Evolutionary conservation across 805 yeast species (phyloP).

Genomic region (Lachancea mirantina): DNA sequence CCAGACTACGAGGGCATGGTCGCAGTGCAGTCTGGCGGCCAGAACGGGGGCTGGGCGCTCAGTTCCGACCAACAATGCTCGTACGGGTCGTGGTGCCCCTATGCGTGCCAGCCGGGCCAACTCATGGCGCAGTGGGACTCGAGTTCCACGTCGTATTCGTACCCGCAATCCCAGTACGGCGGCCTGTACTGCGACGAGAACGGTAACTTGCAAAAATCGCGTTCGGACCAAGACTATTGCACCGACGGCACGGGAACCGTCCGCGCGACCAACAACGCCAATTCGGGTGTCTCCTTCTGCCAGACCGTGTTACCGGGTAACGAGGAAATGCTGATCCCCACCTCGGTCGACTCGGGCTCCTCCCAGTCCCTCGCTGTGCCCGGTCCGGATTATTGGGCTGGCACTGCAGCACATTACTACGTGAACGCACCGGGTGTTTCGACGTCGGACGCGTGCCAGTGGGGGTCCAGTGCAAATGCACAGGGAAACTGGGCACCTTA

Average conservation of each 20-base stretch:
- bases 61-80: constrained; percentile 65
- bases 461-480: constrained; percentile 69
- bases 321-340: constrained; percentile 91
- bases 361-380: constrained; percentile 71
- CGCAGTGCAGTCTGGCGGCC: constrained; percentile 48
- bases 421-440: constrained; percentile 79
- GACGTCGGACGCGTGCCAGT: constrained; percentile 66
- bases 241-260: constrained; percentile 73
- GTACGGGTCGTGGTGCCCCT: constrained; percentile 80
- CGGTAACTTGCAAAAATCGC: constrained; percentile 61
- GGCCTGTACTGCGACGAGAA: constrained; percentile 70
- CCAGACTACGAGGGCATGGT: constrained; percentile 66
- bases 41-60: constrained; percentile 84
- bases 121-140: constrained; percentile 88
- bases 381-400: constrained; percentile 75
- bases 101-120: constrained; percentile 86
- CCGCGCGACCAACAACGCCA: constrained; percentile 49
- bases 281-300: constrained; percentile 67
- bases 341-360: constrained; percentile 46
- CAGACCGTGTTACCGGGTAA: constrained; percentile 93
- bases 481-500: constrained; percentile 91
- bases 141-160: constrained; percentile 57
- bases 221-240: constrained; percentile 54
- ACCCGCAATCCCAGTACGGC: constrained; percentile 76
- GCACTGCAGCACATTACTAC: constrained; percentile 82